Conservation (phyloP, 257 asterid species). For the Prunella vulgaris region DNA sequence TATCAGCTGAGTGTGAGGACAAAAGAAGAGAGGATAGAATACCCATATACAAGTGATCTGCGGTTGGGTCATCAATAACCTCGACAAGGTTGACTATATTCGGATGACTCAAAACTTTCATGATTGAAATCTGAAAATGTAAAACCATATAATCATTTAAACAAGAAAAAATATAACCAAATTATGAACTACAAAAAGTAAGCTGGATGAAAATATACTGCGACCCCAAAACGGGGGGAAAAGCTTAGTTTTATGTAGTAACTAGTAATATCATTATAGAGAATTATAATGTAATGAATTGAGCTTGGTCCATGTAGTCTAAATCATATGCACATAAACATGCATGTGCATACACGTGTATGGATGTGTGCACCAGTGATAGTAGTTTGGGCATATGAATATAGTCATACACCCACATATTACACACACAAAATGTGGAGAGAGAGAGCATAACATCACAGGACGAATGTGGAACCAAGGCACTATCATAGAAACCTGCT, state of each 20-base stretch:
- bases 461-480: neutral
- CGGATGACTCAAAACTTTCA: slow-evolving; percentile 94
- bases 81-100: slow-evolving; percentile 91
- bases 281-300: neutral
- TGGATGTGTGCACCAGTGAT: neutral
- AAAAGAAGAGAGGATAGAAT: slow-evolving; percentile 29
- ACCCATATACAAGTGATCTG: slow-evolving; percentile 97
- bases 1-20: slow-evolving; percentile 7
- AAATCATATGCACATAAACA: neutral
- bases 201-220: neutral
- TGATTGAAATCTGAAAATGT: slow-evolving; percentile 68
- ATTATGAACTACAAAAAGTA: neutral
- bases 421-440: neutral
- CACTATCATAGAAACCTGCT: slow-evolving; percentile 6
- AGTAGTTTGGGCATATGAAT: neutral
- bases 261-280: neutral
- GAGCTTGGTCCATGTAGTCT: neutral
- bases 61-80: slow-evolving; percentile 90
- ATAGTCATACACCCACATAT: neutral
- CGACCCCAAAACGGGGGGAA: neutral
- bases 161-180: slow-evolving; percentile 8
- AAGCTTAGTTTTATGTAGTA: neutral
- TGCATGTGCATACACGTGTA: neutral
- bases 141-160: slow-evolving; percentile 1
- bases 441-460: neutral